Base-by-base conservation (phyloP, 2,329 filamentous ascomycete genomes). In the Phialemonium atrogriseum region DNA sequence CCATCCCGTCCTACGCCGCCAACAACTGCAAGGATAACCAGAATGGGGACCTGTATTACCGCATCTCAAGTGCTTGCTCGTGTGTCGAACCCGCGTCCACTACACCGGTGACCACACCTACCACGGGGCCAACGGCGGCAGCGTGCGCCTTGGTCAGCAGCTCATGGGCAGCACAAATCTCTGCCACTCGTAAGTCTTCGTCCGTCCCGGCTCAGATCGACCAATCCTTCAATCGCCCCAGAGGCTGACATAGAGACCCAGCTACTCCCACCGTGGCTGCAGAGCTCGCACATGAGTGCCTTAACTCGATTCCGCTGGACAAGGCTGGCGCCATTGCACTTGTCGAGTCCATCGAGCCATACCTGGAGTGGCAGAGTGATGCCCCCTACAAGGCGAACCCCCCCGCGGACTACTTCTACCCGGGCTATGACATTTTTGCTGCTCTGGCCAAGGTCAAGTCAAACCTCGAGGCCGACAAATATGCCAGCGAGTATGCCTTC, bases 351-450 rank as follows among this genome's bases (percentile, higher is more conserved):
- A 45, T 62, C 12, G 47, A 48, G 38, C 60, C 60, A 1, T 64
- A 64, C 40, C 32, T 62, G 19, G 55, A 60, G 35, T 64, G 56
- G 56, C 56, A 60, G 38, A 55, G 49, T 18, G 55, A 56, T 57
- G 51, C 33, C 4, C 21, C 37, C 8, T 54, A 48, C 35, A 50
- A 51, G 42, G 49, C 49, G 36, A 32, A 51, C 31, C 49, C 51
- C 11, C 46, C 51, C 11, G 12, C 21, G 7, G 48, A 50, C 30
- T 62, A 61, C 42, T 55, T 48, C 38, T 60, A 54, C 35, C 55
- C 55, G 19, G 47, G 49, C 16, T 54, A 57, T 26, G 58, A 64
- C 40, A 46, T 63, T 24, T 59, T 51, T 35, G 54, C 38, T 5
- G 52, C 45, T 12, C 46, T 63, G 11, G 50, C 45, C 16, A 34